phyloP scores from a whole-genome alignment of 768 basidiomycete genomes.

The Hygrophorus russula region DNA sequence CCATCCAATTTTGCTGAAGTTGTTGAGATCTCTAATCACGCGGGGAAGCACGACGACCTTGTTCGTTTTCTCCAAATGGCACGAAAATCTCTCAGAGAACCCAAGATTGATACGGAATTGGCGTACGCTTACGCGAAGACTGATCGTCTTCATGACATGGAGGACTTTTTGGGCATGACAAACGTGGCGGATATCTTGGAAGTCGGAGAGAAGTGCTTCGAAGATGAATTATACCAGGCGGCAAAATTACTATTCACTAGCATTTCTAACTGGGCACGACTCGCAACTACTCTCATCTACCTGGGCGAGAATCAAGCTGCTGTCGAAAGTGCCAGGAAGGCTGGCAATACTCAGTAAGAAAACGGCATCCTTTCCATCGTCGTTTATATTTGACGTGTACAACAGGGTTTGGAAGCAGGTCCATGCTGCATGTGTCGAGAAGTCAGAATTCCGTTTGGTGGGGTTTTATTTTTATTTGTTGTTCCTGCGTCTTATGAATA shows the following conservation, averaged over 20 bases:
- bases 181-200: conserved; percentile 96
- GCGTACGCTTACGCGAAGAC: conserved; percentile 98
- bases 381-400: conserved; percentile 7
- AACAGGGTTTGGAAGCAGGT: conserved; percentile 99
- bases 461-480: conserved; percentile 4
- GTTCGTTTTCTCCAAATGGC: conserved; percentile 99
- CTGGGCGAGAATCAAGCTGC: conserved; percentile 96
- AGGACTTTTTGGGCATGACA: conserved; percentile 97
- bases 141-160: conserved; percentile 97
- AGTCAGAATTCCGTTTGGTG: conserved; percentile 89
- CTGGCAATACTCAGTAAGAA: conserved; percentile 92
- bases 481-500: conserved; percentile 5
- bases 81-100: conserved; percentile 91
- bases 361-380: background rate
- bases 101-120: conserved; percentile 95
- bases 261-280: conserved; percentile 97
- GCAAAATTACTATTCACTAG: conserved; percentile 91
- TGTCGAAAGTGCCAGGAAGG: conserved; percentile 98
- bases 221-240: conserved; percentile 95
- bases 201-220: conserved; percentile 99
- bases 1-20: conserved; percentile 90
- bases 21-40: conserved; percentile 90
- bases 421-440: conserved; percentile 96
- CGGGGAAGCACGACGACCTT: conserved; percentile 86
- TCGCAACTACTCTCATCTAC: conserved; percentile 97